Evolutionary conservation across 768 basidiomycete species (phyloP).

Genomic region (Hemileccinum rubropunctum): DNA sequence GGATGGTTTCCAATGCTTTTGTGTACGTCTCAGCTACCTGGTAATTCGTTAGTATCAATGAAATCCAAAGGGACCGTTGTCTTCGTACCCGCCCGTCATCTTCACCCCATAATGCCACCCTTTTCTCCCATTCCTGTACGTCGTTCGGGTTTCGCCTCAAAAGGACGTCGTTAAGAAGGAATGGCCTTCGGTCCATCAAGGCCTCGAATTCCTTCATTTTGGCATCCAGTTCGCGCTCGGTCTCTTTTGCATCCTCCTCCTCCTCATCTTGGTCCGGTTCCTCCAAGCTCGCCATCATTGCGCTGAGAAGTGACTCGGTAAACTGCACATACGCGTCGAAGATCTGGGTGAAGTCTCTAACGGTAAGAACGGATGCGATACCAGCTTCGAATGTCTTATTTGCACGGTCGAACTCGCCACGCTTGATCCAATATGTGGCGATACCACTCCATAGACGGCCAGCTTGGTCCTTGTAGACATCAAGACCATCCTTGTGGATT

Average conservation of each 20-base stretch:
- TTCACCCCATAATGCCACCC: conserved; percentile 89
- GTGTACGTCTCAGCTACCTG: conserved; percentile 94
- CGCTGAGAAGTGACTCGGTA: conserved; percentile 83
- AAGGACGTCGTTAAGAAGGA: conserved; percentile 94
- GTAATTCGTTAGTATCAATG: background rate
- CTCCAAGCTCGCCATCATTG: conserved; percentile 83
- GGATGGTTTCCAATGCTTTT: conserved; percentile 82
- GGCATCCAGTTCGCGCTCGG: conserved; percentile 78
- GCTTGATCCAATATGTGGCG: conserved; percentile 98
- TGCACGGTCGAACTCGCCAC: conserved; percentile 90
- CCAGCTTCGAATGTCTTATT: conserved; percentile 87
- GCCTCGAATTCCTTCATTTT: conserved; percentile 93
- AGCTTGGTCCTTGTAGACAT: conserved; percentile 93
- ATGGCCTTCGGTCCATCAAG: conserved; percentile 91
- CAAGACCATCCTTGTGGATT: conserved; percentile 81
- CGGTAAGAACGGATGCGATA: conserved; percentile 79
- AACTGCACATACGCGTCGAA: conserved; percentile 97
- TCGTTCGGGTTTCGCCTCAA: conserved; percentile 93
- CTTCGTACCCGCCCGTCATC: conserved; percentile 82
- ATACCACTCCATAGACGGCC: conserved; percentile 95
- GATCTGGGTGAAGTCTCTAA: conserved; percentile 96
- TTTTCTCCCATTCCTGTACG: conserved; percentile 99
- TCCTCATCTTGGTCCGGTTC: conserved; percentile 74
- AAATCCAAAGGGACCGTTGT: background rate
- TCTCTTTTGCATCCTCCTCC: conserved; percentile 75